Base-by-base conservation (phyloP, 2,329 filamentous ascomycete species). In the Lithohypha guttulata region DNA sequence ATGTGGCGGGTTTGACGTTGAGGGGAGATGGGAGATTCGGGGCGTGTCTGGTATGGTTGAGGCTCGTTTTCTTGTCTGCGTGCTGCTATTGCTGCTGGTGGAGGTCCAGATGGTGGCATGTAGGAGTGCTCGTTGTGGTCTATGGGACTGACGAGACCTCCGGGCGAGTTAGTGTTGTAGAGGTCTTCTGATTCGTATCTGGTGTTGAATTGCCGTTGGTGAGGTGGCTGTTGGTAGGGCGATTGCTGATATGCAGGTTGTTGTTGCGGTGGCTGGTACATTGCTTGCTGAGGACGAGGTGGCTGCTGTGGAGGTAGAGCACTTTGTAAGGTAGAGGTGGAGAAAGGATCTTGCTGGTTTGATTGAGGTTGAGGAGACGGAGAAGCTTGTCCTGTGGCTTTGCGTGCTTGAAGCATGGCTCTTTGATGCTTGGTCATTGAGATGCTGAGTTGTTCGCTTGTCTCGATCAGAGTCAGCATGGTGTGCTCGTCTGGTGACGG, bases 391-490 rank as follows among this genome's bases (percentile, higher is more conserved):
- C 48, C 48, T 22, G 31, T 41, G 2, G 46, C 30, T 39, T 70
- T 67, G 31, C 75, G 65, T 6, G 75, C 75, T 44, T 70, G 64
- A 5, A 79, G 64, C 27, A 93, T 66, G 7, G 85, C 81, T 39
- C 86, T 77, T 59, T 93, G 84, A 59, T 95, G 84, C 55, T 85
- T 79, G 47, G 78, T 91, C 27, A 89, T 69, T 0, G 87, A 80
- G 30, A 83, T 75, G 44, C 84, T 83, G 20, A 98, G 69, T 56
- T 89, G 82, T 60, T 96, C 91, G 57, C 93, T 94, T 10, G 85
- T 91, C 59, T 95, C 86, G 54, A 98, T 94, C 45, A 98, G 66
- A 10, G 78, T 87, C 56, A 91, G 78, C 73, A 96, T 85, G 1
- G 89, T 96, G 50, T 94, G 81, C 53, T 94, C 89, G 59, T 96